Base-by-base conservation (phyloP, 2,329 filamentous ascomycete species). In the Ophiosphaerella narmari region DNA sequence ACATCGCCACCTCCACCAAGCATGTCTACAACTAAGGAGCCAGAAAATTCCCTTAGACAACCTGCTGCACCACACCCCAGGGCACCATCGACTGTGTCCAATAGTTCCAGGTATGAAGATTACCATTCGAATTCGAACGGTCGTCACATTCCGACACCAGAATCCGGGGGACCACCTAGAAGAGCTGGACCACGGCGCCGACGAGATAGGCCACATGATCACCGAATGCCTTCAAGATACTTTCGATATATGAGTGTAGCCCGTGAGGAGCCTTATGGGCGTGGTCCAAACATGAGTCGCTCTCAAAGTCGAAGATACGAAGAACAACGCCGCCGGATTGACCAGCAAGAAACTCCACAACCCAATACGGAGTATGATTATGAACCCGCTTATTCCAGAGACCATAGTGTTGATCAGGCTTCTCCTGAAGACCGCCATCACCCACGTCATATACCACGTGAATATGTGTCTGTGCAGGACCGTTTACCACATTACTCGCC, bases 271-370 rank as follows among this genome's bases (percentile, higher is more conserved):
- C 65, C 66, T 41, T 70, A 68, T 39, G 60, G 62, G 39, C 67
- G 70, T 24, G 68, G 64, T 7, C 57, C 69, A 6, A 72, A 66
- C 50, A 69, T 72, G 50, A 66, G 63, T 16, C 67, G 70, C 16
- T 66, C 69, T 11, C 69, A 73, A 47, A 67, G 67, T 35, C 64
- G 62, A 38, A 54, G 70, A 57, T 73, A 73, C 37, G 70, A 71
- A 39, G 65, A 72, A 43, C 65, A 70, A 21, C 65, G 67, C 8
- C 69, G 70, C 21, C 65, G 69, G 9, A 63, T 73, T 35, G 66
- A 72, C 46, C 64, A 73, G 43, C 66, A 70, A 41, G 70, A 73
- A 42, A 72, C 66, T 12, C 69, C 67, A 1, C 67, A 71, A 16
- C 70, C 69, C 14, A 64, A 60, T 24, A 56, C 61, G 5, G 66